Conservation (phyloP, 2,329 filamentous ascomycete genomes). For the Aspergillus clavatus region DNA sequence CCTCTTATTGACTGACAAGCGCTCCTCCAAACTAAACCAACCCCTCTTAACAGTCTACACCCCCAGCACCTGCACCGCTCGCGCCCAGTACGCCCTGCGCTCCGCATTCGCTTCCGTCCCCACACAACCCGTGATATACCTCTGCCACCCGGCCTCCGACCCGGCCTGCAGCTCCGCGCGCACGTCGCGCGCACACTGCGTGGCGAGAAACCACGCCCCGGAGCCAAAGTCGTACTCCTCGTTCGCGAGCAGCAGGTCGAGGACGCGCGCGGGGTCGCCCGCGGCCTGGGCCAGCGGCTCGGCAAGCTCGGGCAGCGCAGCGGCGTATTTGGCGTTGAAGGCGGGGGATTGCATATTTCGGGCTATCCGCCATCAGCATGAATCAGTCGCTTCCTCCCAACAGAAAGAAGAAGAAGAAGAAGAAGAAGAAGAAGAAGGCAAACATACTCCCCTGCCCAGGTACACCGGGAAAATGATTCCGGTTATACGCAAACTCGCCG, state of each 20-base stretch:
- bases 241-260: slow-evolving; percentile 47
- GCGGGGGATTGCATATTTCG: slow-evolving; percentile 59
- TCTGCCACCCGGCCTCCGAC: slow-evolving; percentile 47
- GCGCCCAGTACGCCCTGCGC: slow-evolving; percentile 47
- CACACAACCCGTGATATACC: slow-evolving; percentile 53
- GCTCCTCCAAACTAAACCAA: too few relatives aligned
- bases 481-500: slow-evolving; percentile 64
- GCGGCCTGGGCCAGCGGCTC: slow-evolving; percentile 28
- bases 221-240: slow-evolving; percentile 53
- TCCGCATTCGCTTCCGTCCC: slow-evolving; percentile 45
- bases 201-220: slow-evolving; percentile 58
- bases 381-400: neutral
- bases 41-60: slow-evolving; percentile 11
- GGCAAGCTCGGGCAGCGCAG: slow-evolving; percentile 42
- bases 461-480: slow-evolving; percentile 54
- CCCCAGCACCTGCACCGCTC: slow-evolving; percentile 42
- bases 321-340: slow-evolving; percentile 54
- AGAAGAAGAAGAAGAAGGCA: slow-evolving; percentile 1
- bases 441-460: slow-evolving; percentile 62
- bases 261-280: slow-evolving; percentile 40
- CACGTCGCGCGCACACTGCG: slow-evolving; percentile 48
- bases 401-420: slow-evolving; percentile 2
- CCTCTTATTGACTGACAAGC: too few relatives aligned
- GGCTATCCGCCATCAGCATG: slow-evolving; percentile 30
- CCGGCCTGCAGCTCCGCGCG: slow-evolving; percentile 44